A percentile compares a stretch with the other conserved stretches of the same genome.
These are phyloP conservation scores for Rhizoctonia solani DNA, from an alignment of 1,284 basidiomycete species.

Conservation along the genomic window DNA sequence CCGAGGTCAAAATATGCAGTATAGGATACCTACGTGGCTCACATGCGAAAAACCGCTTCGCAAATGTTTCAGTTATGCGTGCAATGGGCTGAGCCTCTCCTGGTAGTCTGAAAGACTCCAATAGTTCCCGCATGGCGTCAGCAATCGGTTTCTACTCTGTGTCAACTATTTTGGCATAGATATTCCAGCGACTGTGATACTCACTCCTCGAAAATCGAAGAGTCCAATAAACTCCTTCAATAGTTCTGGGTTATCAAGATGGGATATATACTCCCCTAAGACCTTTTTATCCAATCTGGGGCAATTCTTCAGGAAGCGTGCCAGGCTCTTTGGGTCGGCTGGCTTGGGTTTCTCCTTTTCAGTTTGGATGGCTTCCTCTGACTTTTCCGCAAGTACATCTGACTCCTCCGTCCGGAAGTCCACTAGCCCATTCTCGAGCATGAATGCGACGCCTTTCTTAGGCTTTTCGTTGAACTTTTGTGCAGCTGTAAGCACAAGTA, in stretches of 20 bases:
- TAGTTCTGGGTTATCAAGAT: constrained; percentile 84
- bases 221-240: constrained; percentile 86
- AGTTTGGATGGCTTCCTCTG: constrained; percentile 54
- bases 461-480: constrained; percentile 94
- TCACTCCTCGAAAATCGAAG: constrained; percentile 88
- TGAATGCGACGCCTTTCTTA: constrained; percentile 86
- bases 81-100: constrained; percentile 95
- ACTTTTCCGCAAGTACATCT: constrained; percentile 44
- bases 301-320: constrained; percentile 85
- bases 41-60: constrained; percentile 86
- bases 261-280: constrained; percentile 91
- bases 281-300: constrained; percentile 90
- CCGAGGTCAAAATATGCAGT: background rate
- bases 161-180: background rate
- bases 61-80: constrained; percentile 94
- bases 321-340: constrained; percentile 65
- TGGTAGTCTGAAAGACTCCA: constrained; percentile 93
- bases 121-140: constrained; percentile 91
- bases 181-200: constrained; percentile 42
- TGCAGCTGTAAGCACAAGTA: constrained; percentile 82
- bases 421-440: constrained; percentile 87
- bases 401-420: constrained; percentile 44
- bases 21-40: constrained; percentile 62
- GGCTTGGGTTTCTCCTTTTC: constrained; percentile 1
- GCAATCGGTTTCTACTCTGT: constrained; percentile 82